Percentiles rank a stretch among this genome's conserved stretches.
Evolutionary conservation across 2,329 filamentous ascomycete species (phyloP).

Genomic region (Graphiopsis chlorocephala): DNA sequence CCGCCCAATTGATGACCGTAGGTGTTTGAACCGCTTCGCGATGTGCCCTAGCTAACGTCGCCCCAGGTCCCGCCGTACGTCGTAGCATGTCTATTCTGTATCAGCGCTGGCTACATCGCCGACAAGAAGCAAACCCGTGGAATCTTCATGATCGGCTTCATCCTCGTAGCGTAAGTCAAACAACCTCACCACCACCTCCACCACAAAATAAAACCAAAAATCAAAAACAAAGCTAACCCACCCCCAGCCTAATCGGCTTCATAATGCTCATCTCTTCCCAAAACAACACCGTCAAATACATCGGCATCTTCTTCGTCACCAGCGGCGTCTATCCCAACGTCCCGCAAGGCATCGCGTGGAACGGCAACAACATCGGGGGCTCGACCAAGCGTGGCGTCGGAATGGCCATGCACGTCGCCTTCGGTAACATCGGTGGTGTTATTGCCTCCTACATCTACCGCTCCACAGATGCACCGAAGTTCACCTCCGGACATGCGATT

Average conservation of each 20-base stretch:
- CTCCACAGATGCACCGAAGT: background rate
- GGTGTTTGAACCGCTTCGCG: background rate
- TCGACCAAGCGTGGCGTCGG: slow-evolving; percentile 55
- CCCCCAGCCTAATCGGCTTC: slow-evolving; percentile 61
- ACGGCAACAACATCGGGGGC: slow-evolving; percentile 57
- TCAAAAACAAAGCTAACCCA: slow-evolving; percentile 16
- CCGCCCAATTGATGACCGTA: slow-evolving; percentile 42
- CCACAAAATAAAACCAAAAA: too few relatives aligned
- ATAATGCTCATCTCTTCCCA: slow-evolving; percentile 68
- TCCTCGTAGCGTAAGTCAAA: slow-evolving; percentile 21
- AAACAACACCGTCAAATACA: slow-evolving; percentile 44
- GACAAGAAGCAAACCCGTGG: slow-evolving; percentile 23
- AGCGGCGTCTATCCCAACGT: slow-evolving; percentile 50
- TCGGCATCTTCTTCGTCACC: slow-evolving; percentile 30
- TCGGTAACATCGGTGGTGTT: slow-evolving; percentile 36
- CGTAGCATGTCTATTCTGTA: slow-evolving; percentile 23
- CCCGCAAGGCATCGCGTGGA: slow-evolving; percentile 57
- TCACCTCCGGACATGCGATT: background rate
- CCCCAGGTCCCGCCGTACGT: slow-evolving; percentile 42
- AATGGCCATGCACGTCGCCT: slow-evolving; percentile 56
- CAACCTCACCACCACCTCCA: background rate
- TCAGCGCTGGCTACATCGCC: slow-evolving; percentile 23
- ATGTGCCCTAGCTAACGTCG: background rate
- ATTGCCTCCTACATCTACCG: slow-evolving; percentile 1
- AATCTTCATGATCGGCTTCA: slow-evolving; percentile 20